Percentiles rank a stretch among this genome's conserved stretches.
Conservation (phyloP, 2,329 filamentous ascomycete species). For the Didymellaceae sp. region DNA sequence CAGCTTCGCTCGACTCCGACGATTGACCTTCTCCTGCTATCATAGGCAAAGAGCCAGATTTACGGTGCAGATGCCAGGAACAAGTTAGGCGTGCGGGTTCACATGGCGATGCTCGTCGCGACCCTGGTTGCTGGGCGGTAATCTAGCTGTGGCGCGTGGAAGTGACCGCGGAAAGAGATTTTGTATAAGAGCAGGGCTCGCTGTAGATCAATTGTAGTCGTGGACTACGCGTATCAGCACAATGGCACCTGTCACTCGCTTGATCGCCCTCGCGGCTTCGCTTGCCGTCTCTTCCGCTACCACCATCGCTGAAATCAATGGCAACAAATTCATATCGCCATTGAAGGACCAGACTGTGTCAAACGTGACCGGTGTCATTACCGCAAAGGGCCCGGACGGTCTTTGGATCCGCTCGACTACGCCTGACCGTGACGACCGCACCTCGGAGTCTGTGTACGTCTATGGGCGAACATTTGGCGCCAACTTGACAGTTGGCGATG, state of each 20-base stretch:
- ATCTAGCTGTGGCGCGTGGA: neutral
- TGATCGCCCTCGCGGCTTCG: constrained; percentile 27
- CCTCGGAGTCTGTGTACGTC: constrained; percentile 71
- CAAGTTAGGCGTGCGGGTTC: constrained; percentile 15
- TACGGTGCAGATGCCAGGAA: constrained; percentile 17
- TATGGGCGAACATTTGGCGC: constrained; percentile 61
- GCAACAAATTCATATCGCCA: constrained; percentile 68
- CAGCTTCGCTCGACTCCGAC: constrained; percentile 16
- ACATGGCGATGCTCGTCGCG: constrained; percentile 3
- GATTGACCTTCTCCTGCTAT: constrained; percentile 11
- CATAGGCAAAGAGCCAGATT: constrained; percentile 15
- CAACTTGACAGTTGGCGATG: constrained; percentile 66
- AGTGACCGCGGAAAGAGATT: neutral
- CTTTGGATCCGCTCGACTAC: constrained; percentile 69
- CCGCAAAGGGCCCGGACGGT: constrained; percentile 66
- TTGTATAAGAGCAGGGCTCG: constrained; percentile 14
- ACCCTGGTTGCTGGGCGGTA: constrained; percentile 11
- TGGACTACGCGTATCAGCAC: constrained; percentile 12
- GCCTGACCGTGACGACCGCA: constrained; percentile 62
- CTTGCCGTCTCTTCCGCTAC: constrained; percentile 26
- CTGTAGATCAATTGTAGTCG: constrained; percentile 4
- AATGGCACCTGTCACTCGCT: constrained; percentile 25
- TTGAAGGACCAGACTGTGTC: constrained; percentile 63
- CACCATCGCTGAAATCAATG: constrained; percentile 69
- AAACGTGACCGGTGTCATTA: constrained; percentile 68